phyloP scores from a whole-genome alignment of 192 early-diverging fungal species.

The Podila verticillata region DNA sequence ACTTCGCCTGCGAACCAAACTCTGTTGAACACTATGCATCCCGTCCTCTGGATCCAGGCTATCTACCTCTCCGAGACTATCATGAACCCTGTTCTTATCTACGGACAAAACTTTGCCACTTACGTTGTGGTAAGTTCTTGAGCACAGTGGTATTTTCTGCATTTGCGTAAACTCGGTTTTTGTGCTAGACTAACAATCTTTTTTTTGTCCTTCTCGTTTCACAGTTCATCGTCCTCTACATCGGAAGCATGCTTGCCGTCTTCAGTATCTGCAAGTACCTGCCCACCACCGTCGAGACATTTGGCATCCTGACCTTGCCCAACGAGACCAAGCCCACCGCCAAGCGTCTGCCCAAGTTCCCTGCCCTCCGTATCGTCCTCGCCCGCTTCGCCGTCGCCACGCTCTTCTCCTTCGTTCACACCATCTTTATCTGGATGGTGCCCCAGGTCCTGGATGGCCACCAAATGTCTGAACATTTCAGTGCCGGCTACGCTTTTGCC shows the following conservation, averaged over 20 bases:
- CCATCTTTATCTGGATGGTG: slow-evolving; percentile 49
- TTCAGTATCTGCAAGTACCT: slow-evolving; percentile 45
- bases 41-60: slow-evolving; percentile 32
- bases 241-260: slow-evolving; percentile 42
- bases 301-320: slow-evolving; percentile 44
- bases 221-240: slow-evolving; percentile 49
- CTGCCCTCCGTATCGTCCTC: slow-evolving; percentile 42
- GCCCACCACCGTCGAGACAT: slow-evolving; percentile 45
- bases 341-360: slow-evolving; percentile 45
- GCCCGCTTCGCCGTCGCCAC: slow-evolving; percentile 22
- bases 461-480: slow-evolving; percentile 44
- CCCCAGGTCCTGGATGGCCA: slow-evolving; percentile 43
- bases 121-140: slow-evolving; percentile 39
- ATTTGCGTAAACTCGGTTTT: not conserved
- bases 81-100: slow-evolving; percentile 40
- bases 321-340: not conserved
- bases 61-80: slow-evolving; percentile 34
- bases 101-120: slow-evolving; percentile 49
- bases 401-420: slow-evolving; percentile 37
- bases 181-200: not conserved
- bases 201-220: not conserved
- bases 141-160: not conserved
- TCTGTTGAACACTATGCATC: slow-evolving; percentile 28
- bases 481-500: slow-evolving; percentile 36
- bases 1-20: slow-evolving; percentile 46